Evolutionary conservation across 768 basidiomycete species (phyloP).

Genomic region (Lyophyllum atratum): DNA sequence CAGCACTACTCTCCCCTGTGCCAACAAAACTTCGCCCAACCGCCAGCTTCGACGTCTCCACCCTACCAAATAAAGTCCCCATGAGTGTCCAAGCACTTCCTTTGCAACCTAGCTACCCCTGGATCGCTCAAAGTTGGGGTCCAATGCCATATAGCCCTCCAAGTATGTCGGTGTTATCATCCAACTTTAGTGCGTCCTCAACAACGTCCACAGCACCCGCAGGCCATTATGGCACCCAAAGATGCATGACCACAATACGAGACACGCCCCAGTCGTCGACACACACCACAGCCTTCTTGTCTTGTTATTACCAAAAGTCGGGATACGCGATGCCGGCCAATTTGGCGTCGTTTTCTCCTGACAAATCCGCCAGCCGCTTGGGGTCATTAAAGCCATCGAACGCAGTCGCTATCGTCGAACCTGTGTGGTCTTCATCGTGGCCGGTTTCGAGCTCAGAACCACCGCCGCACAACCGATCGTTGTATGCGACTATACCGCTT

Average conservation of each 20-base stretch:
- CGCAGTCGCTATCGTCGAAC: not conserved
- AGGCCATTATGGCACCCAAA: not conserved
- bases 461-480: not conserved
- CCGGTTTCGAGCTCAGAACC: not conserved
- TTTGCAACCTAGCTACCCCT: not conserved
- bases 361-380: not conserved
- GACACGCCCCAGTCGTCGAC: not conserved
- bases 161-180: not conserved
- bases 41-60: not conserved
- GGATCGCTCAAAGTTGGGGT: not conserved
- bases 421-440: not conserved
- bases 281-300: not conserved
- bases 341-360: not conserved
- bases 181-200: not conserved
- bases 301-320: not conserved
- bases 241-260: not conserved
- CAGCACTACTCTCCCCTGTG: not conserved
- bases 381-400: not conserved
- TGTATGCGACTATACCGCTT: not conserved
- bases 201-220: not conserved
- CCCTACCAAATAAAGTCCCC: not conserved
- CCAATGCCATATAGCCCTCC: not conserved
- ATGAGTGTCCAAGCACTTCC: not conserved
- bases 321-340: not conserved
- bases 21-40: not conserved